A percentile compares a stretch with the other conserved stretches of the same genome.
These are phyloP conservation scores for Fusarium torreyae DNA, from an alignment of 2,329 filamentous ascomycete genomes.

Conservation along the genomic window DNA sequence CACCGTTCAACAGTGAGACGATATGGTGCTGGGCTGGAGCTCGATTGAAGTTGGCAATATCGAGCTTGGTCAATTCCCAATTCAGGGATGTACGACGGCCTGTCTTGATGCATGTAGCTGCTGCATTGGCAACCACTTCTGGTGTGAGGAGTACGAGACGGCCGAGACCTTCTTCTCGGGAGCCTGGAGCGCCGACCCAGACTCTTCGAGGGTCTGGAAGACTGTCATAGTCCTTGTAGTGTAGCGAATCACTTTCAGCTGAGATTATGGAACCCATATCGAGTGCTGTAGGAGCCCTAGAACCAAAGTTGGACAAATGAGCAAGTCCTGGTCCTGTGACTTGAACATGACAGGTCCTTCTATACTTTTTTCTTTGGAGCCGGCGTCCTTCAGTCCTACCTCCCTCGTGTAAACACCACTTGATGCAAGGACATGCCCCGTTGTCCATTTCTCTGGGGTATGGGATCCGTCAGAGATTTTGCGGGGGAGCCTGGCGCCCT, in stretches of 20 bases:
- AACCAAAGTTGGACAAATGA: background rate
- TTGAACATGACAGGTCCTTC: background rate
- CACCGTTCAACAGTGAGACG: background rate
- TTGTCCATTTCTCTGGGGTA: no score
- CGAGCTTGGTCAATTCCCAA: slow-evolving; percentile 7
- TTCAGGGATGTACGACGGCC: slow-evolving; percentile 3
- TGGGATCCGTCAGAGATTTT: no score
- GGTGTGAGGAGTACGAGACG: slow-evolving; percentile 8
- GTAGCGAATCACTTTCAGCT: background rate
- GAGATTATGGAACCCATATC: background rate
- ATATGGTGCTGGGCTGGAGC: slow-evolving; percentile 12
- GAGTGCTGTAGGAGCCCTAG: background rate
- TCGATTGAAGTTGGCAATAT: slow-evolving; percentile 13
- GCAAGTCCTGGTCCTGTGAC: background rate
- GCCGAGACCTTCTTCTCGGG: slow-evolving; percentile 3
- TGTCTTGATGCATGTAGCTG: slow-evolving; percentile 12
- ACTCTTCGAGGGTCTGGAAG: slow-evolving; percentile 1
- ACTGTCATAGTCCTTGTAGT: background rate
- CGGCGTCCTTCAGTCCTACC: no score
- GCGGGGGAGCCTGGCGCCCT: background rate
- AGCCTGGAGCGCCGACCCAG: slow-evolving; percentile 5
- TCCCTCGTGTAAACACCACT: no score
- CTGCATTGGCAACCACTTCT: slow-evolving; percentile 9
- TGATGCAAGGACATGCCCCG: no score
- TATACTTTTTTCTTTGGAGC: background rate